Evolutionary conservation across 2,329 filamentous ascomycete species (phyloP), one percentile per base, ranked within the genome.

Genomic region (Claviceps paspali): DNA sequence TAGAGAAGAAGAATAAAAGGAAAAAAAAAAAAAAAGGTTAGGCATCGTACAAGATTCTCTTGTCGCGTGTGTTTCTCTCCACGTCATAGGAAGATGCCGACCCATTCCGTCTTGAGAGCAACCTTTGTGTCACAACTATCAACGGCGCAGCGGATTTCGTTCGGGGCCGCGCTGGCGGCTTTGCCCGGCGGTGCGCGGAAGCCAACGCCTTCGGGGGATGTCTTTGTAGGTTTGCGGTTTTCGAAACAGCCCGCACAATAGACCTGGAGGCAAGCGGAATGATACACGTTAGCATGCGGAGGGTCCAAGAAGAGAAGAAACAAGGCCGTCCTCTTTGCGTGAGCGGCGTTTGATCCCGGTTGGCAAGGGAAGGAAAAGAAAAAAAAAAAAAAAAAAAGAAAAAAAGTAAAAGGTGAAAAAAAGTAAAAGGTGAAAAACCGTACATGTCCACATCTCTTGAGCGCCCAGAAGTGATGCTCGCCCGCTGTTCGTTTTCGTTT

Each of bases 381-480:
- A 17, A 12, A 15, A 22, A n/a, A 14, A 10, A 32, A 5, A 12
- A 11, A 11, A 35, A 40, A 15, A 8, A 9, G 22, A 26, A 39
- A 23, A 17, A 14, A 14, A 26, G 1, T 19, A 35, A 11, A 38
- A 21, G 33, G 26, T 18, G 22, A 12, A 29, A 32, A 22, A 21
- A 31, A 14, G 7, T 22, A 23, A 4, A 26, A 18, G 9, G 14
- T 4, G 19, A 26, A 24, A 7, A n/a, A 26, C 31, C 35, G 10
- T 70, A 96, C 91, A 62, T 98, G 91, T 45, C 91, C 91, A 55
- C 91, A 98, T 36, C 70, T 70, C 58, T 87, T 94, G 26, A 91
- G 69, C 1, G 91, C 80, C 86, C 87, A 96, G 43, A 96, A 88
- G 49, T 94, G 82, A 52, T 83, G 78, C 57, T 93, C 86, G 17